Evolutionary conservation across 331 rosid genomes (phyloP).

Genomic region (Saraca asoca): DNA sequence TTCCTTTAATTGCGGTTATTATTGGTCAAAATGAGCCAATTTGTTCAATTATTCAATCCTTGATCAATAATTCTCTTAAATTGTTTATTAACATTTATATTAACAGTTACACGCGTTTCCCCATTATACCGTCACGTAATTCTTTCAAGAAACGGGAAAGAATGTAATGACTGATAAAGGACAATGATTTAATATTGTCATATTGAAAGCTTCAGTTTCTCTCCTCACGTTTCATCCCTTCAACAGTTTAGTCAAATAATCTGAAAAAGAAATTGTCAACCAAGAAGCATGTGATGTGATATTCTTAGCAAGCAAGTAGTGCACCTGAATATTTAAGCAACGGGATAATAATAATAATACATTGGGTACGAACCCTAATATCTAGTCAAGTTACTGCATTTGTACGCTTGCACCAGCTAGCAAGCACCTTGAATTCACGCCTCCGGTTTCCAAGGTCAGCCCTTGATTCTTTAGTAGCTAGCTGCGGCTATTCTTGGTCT

Average conservation of each 20-base stretch:
- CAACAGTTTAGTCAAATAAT: background rate
- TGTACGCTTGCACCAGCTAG: slow-evolving; percentile 4
- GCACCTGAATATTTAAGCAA: no score
- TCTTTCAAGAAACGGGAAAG: background rate
- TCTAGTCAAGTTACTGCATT: slow-evolving; percentile 8
- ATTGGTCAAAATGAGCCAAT: background rate
- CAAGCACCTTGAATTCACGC: background rate
- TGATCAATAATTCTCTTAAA: background rate
- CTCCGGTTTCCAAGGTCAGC: background rate
- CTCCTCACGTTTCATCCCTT: background rate
- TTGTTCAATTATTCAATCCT: background rate
- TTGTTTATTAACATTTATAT: no score
- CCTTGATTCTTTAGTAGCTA: no score
- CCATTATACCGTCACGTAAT: background rate
- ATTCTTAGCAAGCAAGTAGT: no score
- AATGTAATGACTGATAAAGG: background rate
- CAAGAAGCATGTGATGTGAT: background rate
- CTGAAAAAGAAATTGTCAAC: background rate
- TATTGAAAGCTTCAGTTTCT: background rate
- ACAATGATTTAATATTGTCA: background rate
- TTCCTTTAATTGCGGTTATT: slow-evolving; percentile 24
- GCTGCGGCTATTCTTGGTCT: no score
- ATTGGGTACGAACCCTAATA: background rate
- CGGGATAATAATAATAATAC: no score
- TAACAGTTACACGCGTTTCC: background rate